Evolutionary conservation across 2,329 filamentous ascomycete genomes (phyloP), one percentile per base, ranked within the genome.

Genomic region (Fusarium sp.): DNA sequence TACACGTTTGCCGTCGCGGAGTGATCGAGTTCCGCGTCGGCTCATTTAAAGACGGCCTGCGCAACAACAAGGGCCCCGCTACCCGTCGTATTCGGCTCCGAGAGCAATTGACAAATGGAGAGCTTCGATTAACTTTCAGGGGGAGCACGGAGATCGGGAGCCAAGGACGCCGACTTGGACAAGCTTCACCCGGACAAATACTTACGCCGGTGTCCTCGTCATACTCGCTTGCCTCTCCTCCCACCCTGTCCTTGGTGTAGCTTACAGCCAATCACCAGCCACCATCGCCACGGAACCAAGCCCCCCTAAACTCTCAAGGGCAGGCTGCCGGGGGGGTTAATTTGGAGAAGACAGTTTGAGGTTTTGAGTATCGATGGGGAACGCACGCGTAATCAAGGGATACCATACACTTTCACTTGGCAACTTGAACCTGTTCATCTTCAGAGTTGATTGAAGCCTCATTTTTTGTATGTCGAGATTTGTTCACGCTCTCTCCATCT

Each of bases 21-120:
- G 74, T 70, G 64, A 43, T 61, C 43, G 52, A 37, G 54, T 79
- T 76, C 78, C 77, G 79, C 65, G 71, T 79, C 75, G 58, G 59
- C 56, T 67, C 48, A 50, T 66, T 64, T 43, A 45, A 50, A 62
- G 43, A 27, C 32, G 63, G 63, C 63, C 68, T 69, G 27, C 48
- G 27, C 25, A 54, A 54, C 48, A 54, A 54, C 27, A 54, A 54
- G 30, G 39, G 64, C n/a, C 62, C 60, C 48, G 50, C 68, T 61
- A n/a, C 39, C 52, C 56, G 63, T 75, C 72, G 72, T 75, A 70
- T 75, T 75, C 72, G 72, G 48, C 35, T 39, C 27, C 41, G 32
- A 54, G 32, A 63, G 35, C 35, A 45, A 56, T 45, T 50, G 59
- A 34, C 59, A 67, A 68, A 73, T 74, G 37, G 52, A 52, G 71